phyloP scores from a whole-genome alignment of 352 stramenopile species.

The Globisporangium cederbergense region DNA sequence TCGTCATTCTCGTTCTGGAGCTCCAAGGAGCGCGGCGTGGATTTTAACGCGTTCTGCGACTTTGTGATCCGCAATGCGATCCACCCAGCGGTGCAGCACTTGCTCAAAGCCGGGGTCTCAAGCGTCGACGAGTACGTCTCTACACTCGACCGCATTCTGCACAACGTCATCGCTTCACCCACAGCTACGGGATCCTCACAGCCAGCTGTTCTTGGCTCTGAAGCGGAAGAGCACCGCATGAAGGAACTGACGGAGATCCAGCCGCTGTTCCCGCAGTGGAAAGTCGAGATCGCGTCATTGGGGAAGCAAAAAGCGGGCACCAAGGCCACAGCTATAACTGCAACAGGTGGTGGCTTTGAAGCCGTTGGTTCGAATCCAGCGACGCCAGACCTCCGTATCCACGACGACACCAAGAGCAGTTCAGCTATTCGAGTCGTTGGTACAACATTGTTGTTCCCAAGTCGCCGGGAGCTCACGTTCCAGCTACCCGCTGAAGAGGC shows the following conservation, averaged over 20 bases:
- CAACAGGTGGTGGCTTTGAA: not conserved
- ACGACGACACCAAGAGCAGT: not conserved
- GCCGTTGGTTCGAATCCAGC: not conserved
- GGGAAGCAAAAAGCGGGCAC: slow-evolving; percentile 8
- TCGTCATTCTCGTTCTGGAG: slow-evolving; percentile 25
- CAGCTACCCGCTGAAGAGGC: slow-evolving; percentile 28
- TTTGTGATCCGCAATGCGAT: slow-evolving; percentile 39
- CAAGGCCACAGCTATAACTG: slow-evolving; percentile 6
- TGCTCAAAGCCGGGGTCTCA: slow-evolving; percentile 28
- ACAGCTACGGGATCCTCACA: not conserved
- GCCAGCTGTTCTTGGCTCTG: not conserved
- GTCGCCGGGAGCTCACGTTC: slow-evolving; percentile 23
- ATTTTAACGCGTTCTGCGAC: slow-evolving; percentile 48
- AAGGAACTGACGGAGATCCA: slow-evolving; percentile 46
- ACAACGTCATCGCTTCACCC: slow-evolving; percentile 29
- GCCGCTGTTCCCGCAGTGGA: slow-evolving; percentile 41
- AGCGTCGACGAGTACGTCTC: slow-evolving; percentile 39
- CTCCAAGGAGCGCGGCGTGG: slow-evolving; percentile 26
- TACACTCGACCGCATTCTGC: slow-evolving; percentile 37
- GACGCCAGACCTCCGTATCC: not conserved
- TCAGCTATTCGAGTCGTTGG: too few relatives aligned
- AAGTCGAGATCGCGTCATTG: slow-evolving; percentile 23
- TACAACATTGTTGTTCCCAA: slow-evolving; percentile 7
- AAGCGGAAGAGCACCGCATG: slow-evolving; percentile 16
- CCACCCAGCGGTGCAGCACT: slow-evolving; percentile 52